Evolutionary conservation across 163 green algal genomes (phyloP).

Genomic region (Volvox carteri): DNA sequence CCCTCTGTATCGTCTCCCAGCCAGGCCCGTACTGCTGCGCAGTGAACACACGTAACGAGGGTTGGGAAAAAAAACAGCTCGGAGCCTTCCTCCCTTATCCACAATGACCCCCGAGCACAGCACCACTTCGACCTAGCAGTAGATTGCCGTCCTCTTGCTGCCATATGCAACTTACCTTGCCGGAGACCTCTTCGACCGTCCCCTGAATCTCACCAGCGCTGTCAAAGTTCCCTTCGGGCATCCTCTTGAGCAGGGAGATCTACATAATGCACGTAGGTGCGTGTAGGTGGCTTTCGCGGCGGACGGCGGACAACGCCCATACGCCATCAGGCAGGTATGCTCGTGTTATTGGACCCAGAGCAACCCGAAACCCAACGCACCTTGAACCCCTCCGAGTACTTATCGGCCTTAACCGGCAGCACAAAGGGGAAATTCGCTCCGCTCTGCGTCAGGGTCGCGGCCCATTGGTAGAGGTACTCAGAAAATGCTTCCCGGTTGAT

Average conservation of each 20-base stretch:
- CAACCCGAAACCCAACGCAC: neutral
- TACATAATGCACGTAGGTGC: constrained; percentile 6
- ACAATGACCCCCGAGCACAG: too few species aligned
- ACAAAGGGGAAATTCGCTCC: constrained; percentile 69
- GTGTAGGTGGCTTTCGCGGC: neutral
- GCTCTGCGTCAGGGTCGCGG: constrained; percentile 52
- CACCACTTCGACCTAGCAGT: too few species aligned
- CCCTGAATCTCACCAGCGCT: constrained; percentile 62
- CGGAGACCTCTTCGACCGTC: constrained; percentile 31
- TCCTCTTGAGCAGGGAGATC: constrained; percentile 60
- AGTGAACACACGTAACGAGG: too few species aligned
- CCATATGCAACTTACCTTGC: constrained; percentile 46
- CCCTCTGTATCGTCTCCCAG: too few species aligned
- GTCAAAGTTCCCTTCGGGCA: constrained; percentile 51
- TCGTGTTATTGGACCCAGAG: neutral
- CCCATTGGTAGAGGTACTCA: constrained; percentile 61
- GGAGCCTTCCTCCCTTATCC: too few species aligned
- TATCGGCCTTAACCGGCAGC: constrained; percentile 58
- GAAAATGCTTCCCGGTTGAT: constrained; percentile 49
- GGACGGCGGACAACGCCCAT: too few species aligned
- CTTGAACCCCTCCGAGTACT: constrained; percentile 17
- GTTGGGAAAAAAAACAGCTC: too few species aligned
- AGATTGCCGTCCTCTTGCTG: too few species aligned
- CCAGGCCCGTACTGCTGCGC: too few species aligned
- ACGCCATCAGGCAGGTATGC: too few species aligned